Percentiles rank a stretch among this genome's conserved stretches.
phyloP scores from a whole-genome alignment of 352 stramenopile genomes.

The Phytophthora rubi region DNA sequence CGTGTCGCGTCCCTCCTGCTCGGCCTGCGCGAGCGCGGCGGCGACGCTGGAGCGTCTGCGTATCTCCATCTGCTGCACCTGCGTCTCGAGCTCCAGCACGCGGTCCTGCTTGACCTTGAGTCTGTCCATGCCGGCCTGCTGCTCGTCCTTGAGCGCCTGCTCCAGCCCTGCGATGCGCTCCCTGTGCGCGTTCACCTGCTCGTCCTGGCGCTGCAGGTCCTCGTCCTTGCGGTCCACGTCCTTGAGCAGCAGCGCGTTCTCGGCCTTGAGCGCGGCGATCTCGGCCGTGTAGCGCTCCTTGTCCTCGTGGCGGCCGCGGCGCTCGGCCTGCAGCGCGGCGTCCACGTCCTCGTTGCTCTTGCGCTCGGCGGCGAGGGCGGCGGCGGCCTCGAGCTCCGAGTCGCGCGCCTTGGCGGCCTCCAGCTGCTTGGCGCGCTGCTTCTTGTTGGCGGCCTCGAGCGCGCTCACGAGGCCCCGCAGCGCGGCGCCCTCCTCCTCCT shows the following conservation, averaged over 20 bases:
- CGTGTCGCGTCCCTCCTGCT: slow-evolving; percentile 41
- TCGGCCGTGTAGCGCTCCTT: slow-evolving; percentile 55
- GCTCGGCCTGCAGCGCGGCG: slow-evolving; percentile 43
- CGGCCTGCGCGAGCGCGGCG: slow-evolving; percentile 44
- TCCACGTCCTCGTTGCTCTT: slow-evolving; percentile 50
- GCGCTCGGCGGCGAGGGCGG: slow-evolving; percentile 38
- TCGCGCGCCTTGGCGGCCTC: slow-evolving; percentile 51
- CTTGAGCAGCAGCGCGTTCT: slow-evolving; percentile 78
- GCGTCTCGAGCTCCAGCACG: slow-evolving; percentile 64
- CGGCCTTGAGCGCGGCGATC: slow-evolving; percentile 66
- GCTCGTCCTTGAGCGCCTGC: slow-evolving; percentile 61
- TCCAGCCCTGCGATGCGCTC: slow-evolving; percentile 66
- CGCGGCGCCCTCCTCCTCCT: slow-evolving; percentile 81
- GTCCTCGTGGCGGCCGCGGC: slow-evolving; percentile 40
- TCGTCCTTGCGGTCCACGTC: slow-evolving; percentile 77
- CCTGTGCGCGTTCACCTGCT: slow-evolving; percentile 71
- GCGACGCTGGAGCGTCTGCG: slow-evolving; percentile 56
- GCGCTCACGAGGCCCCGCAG: slow-evolving; percentile 74
- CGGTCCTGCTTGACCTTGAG: slow-evolving; percentile 79
- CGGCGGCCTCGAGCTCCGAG: slow-evolving; percentile 30
- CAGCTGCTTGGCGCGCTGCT: slow-evolving; percentile 70
- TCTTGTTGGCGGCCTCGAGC: slow-evolving; percentile 84
- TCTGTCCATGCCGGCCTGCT: slow-evolving; percentile 66
- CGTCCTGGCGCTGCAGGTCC: slow-evolving; percentile 67
- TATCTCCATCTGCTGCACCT: slow-evolving; percentile 70